These are phyloP conservation scores for Ilex paraguariensis DNA, from an alignment of 305 asterid species.

Conservation along the genomic window DNA sequence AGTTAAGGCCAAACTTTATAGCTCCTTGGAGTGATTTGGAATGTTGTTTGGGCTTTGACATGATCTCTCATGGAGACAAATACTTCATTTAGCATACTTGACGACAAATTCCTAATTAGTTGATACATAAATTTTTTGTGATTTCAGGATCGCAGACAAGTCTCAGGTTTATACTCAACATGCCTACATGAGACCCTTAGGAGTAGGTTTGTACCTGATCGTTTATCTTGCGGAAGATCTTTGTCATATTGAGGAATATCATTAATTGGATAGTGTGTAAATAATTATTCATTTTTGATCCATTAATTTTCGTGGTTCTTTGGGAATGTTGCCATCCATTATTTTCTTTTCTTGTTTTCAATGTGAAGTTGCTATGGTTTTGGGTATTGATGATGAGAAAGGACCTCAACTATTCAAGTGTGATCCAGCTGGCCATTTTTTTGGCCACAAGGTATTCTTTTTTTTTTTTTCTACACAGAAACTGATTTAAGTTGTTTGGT, in stretches of 20 bases:
- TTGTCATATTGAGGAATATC: too few species aligned
- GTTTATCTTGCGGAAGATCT: neutral
- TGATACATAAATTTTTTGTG: constrained; percentile 10
- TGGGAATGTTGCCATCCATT: neutral
- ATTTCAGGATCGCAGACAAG: constrained; percentile 95
- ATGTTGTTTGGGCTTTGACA: too few species aligned
- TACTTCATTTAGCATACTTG: neutral
- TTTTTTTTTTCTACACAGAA: constrained; percentile 2
- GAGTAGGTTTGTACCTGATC: constrained; percentile 66
- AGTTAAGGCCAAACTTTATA: too few species aligned
- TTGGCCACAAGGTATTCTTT: constrained; percentile 81
- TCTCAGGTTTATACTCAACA: constrained; percentile 99
- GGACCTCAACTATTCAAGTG: constrained; percentile 99
- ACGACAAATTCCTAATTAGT: neutral
- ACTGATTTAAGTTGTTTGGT: neutral
- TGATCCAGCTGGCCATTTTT: constrained; percentile 99
- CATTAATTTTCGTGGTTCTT: neutral
- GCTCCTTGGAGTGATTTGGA: too few species aligned
- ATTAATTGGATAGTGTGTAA: neutral
- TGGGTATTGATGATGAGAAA: constrained; percentile 92
- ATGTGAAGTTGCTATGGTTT: constrained; percentile 72
- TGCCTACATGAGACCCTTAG: constrained; percentile 99
- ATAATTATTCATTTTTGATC: constrained; percentile 3
- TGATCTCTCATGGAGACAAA: too few species aligned
- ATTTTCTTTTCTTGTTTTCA: constrained; percentile 9